Conservation (phyloP, 345 rosid species). For the Corchorus olitorius region DNA sequence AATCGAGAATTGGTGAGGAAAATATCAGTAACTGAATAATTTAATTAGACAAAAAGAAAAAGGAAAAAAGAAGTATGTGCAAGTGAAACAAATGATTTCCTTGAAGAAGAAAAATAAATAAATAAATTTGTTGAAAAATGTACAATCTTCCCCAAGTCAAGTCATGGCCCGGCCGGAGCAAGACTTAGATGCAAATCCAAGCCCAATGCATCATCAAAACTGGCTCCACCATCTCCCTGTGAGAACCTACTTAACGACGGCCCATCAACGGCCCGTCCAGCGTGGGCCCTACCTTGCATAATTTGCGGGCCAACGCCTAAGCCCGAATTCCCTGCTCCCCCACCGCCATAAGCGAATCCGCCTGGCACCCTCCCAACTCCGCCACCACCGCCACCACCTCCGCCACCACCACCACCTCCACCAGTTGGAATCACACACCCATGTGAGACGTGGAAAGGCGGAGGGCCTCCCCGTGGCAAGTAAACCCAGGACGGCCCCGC, state of each 20-base stretch:
- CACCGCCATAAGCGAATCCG: slow-evolving; percentile 46
- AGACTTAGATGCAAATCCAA: slow-evolving; percentile 93
- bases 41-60: neutral
- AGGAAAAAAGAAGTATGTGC: neutral
- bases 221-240: slow-evolving; percentile 64
- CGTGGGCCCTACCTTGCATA: slow-evolving; percentile 33
- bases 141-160: slow-evolving; percentile 34
- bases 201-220: slow-evolving; percentile 72
- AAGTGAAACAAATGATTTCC: slow-evolving; percentile 15
- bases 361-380: slow-evolving; percentile 35
- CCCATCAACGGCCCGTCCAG: slow-evolving; percentile 42
- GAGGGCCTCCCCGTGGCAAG: slow-evolving; percentile 63
- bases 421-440: slow-evolving; percentile 47
- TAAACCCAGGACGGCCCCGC: slow-evolving; percentile 76
- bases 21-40: neutral
- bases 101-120: slow-evolving; percentile 39
- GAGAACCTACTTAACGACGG: slow-evolving; percentile 72
- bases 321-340: slow-evolving; percentile 40
- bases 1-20: neutral
- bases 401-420: slow-evolving; percentile 9
- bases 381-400: slow-evolving; percentile 26
- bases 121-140: slow-evolving; percentile 39
- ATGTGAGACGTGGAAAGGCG: slow-evolving; percentile 83
- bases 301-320: slow-evolving; percentile 33
- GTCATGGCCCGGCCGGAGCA: slow-evolving; percentile 80